Percentiles rank a stretch among this genome's conserved stretches.
Evolutionary conservation across 2,329 filamentous ascomycete genomes (phyloP).

Genomic region (Mariannaea elegans): DNA sequence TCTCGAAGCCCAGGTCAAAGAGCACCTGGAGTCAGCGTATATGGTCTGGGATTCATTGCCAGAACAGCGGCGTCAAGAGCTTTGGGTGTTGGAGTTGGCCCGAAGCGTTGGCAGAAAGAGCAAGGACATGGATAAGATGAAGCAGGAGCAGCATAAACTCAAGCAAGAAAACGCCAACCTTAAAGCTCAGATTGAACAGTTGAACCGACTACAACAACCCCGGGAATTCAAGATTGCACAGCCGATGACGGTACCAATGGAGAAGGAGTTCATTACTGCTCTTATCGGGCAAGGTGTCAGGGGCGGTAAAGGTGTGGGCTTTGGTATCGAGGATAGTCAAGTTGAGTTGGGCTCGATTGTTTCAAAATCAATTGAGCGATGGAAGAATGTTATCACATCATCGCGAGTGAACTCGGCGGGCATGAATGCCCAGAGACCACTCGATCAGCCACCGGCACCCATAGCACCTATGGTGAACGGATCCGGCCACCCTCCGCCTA

Average conservation of each 20-base stretch:
- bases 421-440: constrained; percentile 59
- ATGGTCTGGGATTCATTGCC: constrained; percentile 77
- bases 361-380: constrained; percentile 65
- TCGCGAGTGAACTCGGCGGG: constrained; percentile 54
- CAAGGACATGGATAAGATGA: constrained; percentile 62
- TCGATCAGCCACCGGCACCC: constrained; percentile 50
- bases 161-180: constrained; percentile 67
- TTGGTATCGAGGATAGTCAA: constrained; percentile 60
- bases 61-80: constrained; percentile 62
- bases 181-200: constrained; percentile 66
- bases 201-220: constrained; percentile 67
- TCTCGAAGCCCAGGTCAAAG: constrained; percentile 74
- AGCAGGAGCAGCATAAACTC: constrained; percentile 58
- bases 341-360: constrained; percentile 62
- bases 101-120: constrained; percentile 66
- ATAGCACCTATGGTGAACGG: constrained; percentile 26
- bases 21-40: constrained; percentile 82
- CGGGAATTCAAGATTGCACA: constrained; percentile 64
- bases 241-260: constrained; percentile 62
- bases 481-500: constrained; percentile 20
- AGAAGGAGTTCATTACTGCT: constrained; percentile 57
- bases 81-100: constrained; percentile 70
- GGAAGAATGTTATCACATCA: constrained; percentile 68
- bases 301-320: constrained; percentile 52
- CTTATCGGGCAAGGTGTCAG: constrained; percentile 57